Base-by-base conservation (phyloP, 2,329 filamentous ascomycete genomes). In the Fusarium sp. region DNA sequence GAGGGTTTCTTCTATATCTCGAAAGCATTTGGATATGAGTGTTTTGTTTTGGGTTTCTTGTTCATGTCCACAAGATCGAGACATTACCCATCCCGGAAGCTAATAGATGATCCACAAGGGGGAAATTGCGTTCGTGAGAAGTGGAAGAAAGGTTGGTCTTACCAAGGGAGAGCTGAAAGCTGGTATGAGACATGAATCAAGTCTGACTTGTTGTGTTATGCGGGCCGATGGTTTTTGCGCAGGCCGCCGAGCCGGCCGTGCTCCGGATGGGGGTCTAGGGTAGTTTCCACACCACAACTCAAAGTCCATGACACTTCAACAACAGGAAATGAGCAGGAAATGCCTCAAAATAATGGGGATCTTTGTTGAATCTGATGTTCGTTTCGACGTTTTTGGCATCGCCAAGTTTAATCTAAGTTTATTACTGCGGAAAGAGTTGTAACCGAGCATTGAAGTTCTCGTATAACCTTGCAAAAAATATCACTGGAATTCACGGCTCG, bases 91-190 rank as follows among this genome's bases (percentile, higher is more conserved):
- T 61, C 53, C 46, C 23, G 35, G 9, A 32, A 46, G 30, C 46
- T 60, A 50, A 33, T 9, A 42, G 40, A 30, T 16, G 63, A 15
- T 47, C 63, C 57, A 64, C 49, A 40, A 23, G 32, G 53, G 42
- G 47, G 58, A 72, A 30, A 64, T 72, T 69, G 32, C 58, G 30
- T n/a, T 46, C 5, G 52, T 60, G 54, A 50, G 35, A 53, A 40
- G 42, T 57, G 43, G 50, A 64, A 25, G 35, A 58, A 53, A 46
- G 23, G 37, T 49, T 42, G 46, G 68, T 72, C 52, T 40, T 53
- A 72, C 44, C 30, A 72, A 72, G 64, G 68, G 69, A 69, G 68
- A 69, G 68, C 58, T 72, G 68, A 72, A 50, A 60, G 63, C 43
- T 62, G 57, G 47, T 59, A 71, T 71, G 69, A 71, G 68, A 71